Base-by-base conservation (phyloP, 768 basidiomycete species). In the Russula olivacea region DNA sequence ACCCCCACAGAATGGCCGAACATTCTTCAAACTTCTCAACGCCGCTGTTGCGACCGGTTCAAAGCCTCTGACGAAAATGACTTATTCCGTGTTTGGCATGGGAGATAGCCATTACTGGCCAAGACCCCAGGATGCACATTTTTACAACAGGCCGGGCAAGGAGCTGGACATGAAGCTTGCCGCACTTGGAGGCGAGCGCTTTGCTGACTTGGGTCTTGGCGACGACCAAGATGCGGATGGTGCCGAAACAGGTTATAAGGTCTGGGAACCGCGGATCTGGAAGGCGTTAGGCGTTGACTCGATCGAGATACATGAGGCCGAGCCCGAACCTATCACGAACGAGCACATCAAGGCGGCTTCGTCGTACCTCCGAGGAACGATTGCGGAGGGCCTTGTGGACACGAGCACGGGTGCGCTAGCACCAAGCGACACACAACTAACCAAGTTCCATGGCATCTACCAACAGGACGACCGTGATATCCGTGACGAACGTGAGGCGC, bases 91-190 rank as follows among this genome's bases (percentile, higher is more conserved):
- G 49, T 97, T 98, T 68, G 96, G 80, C 53, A 89, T 99, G 85
- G 97, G 97, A 64, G 97, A 99, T 74, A 95, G 90, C 73, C 95
- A 97, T 76, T 99, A 99, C 77, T 99, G 97, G 97, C 97, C 97
- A 10, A 84, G 97, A 47, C 82, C 90, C 19, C 94, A 98, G 74
- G 97, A 98, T 71, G 88, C 87, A n/a, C 90, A 93, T 69, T 98
- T 96, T 75, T 99, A 98, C 80, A 99, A 98, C 81, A 97, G 93
- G 75, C 87, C 96, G 0, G 83, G 86, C 19, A 95, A 93, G 75
- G 96, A 98, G 65, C 84, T 98, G 56, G 87, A 94, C 75, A 76
- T 80, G 25, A 86, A 86, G 19, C 78, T 98, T 19, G 85, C 87
- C 71, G 81, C 82, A 56, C 83, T 97, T 50, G 92, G 93, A 48